Percentiles rank a stretch among this genome's conserved stretches.
These are phyloP conservation scores for Phytophthora meadii DNA, from an alignment of 352 stramenopile genomes.

Conservation along the genomic window DNA sequence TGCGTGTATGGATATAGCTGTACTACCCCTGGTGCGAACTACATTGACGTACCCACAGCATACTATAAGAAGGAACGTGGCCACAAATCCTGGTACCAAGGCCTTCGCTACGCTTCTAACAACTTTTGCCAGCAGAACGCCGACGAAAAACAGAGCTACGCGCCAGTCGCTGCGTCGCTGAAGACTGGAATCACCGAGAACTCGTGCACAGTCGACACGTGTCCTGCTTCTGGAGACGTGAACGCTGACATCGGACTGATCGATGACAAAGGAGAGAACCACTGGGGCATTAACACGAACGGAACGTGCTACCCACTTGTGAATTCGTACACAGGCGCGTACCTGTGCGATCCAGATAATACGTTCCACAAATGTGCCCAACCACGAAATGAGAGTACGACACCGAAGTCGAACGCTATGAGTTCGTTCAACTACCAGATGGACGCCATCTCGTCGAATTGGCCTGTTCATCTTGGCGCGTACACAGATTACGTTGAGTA, in stretches of 20 bases:
- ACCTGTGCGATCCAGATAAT: conserved; percentile 68
- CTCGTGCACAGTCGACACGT: conserved; percentile 30
- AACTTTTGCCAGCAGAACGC: conserved; percentile 37
- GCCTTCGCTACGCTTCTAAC: conserved; percentile 47
- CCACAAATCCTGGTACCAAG: conserved; percentile 53
- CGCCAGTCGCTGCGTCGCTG: conserved; percentile 26
- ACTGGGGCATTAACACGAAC: conserved; percentile 54
- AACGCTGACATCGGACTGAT: conserved; percentile 41
- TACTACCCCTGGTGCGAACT: conserved; percentile 37
- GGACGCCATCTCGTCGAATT: conserved; percentile 82
- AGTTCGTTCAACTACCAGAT: conserved; percentile 80
- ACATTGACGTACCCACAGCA: conserved; percentile 37
- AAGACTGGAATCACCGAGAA: conserved; percentile 41
- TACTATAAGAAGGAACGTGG: conserved; percentile 35
- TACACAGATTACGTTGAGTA: conserved; percentile 69
- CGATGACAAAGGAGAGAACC: conserved; percentile 19
- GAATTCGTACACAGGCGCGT: conserved; percentile 66
- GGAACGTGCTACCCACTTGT: conserved; percentile 63
- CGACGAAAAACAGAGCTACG: conserved; percentile 26
- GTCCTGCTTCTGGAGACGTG: conserved; percentile 43
- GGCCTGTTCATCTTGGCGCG: conserved; percentile 56
- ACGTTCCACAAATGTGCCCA: conserved; percentile 37
- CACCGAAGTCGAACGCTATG: conserved; percentile 58
- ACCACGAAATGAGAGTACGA: conserved; percentile 37
- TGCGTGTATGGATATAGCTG: conserved; percentile 42